phyloP scores from a whole-genome alignment of 2,329 filamentous ascomycete genomes.

The Paracorniculantispora psalliotae region DNA sequence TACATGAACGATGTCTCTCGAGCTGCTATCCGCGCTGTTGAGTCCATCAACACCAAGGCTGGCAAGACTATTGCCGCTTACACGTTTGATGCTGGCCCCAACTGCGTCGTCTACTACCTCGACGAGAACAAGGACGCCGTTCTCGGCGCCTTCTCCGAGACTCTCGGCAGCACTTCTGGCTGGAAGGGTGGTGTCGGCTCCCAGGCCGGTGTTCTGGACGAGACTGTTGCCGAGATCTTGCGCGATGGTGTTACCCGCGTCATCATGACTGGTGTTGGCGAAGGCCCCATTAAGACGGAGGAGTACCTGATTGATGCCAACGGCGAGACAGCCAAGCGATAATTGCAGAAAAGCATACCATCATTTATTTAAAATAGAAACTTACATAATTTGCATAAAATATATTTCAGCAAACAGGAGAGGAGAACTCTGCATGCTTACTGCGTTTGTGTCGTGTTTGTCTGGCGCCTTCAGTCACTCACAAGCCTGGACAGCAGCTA shows the following conservation, averaged over 20 bases:
- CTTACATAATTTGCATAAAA: slow-evolving; percentile 5
- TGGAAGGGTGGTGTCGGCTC: slow-evolving; percentile 61
- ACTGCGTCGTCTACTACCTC: slow-evolving; percentile 93
- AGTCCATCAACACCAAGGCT: slow-evolving; percentile 77
- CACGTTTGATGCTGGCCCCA: slow-evolving; percentile 95
- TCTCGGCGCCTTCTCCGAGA: slow-evolving; percentile 70
- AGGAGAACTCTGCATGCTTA: background rate
- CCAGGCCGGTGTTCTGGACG: slow-evolving; percentile 55
- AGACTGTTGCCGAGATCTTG: slow-evolving; percentile 59
- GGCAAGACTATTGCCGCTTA: slow-evolving; percentile 84
- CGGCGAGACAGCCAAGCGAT: slow-evolving; percentile 44
- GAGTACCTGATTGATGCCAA: slow-evolving; percentile 69
- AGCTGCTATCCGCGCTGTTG: slow-evolving; percentile 81
- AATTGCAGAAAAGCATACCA: slow-evolving; percentile 4
- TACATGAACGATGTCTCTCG: slow-evolving; percentile 94
- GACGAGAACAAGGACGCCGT: slow-evolving; percentile 70
- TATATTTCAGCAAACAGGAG: background rate
- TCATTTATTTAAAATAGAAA: background rate
- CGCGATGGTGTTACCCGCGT: slow-evolving; percentile 80
- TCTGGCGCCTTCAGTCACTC: background rate
- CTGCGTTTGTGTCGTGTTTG: background rate
- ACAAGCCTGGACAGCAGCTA: background rate
- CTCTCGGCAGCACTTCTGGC: slow-evolving; percentile 59
- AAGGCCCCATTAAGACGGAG: slow-evolving; percentile 77
- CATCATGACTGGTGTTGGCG: slow-evolving; percentile 86